Base-by-base conservation (phyloP, 225 moss, liverwort and hornwort genomes). In the Climacium dendroides region DNA sequence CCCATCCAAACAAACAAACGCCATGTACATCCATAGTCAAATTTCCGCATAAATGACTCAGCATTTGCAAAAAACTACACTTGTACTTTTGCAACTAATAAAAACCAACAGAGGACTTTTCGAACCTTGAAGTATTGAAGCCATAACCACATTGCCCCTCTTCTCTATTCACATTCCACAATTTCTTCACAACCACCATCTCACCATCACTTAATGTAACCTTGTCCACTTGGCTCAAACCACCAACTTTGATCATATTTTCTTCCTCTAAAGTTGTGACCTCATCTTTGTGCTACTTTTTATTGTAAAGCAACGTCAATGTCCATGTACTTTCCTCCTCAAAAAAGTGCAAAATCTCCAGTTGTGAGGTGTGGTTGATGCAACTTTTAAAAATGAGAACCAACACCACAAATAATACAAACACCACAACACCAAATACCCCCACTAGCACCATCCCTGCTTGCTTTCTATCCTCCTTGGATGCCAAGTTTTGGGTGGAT, bases 351-450 rank as follows among this genome's bases (percentile, higher is more conserved):
- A 35, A 10, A 34, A 24, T 11, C 3, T 47, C 24, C 8, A 1
- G 12, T 9, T 0, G 8, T 2, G 7, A 63, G 5, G 34, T 2
- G 3, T 5, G 5, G 8, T 16, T 18, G 17, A 18, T 52, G 74
- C 26, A 47, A 2, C 50, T 30, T 50, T 18, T 32, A 32, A 74
- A 74, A 28, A 74, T 7, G 0, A 74, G 12, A 74, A 74, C 50
- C 9, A 54, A 55, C 8, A 37, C 4, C 13, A 50, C 50, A 50
- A 50, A 50, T 15, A 50, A 50, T 50, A 76, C 23, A 34, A 54
- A 45, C 4, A 3, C 53, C 9, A 77, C 17, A 34, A 18, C 5
- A 34, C 34, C 5, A 34, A 63, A 63, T 3, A 63, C 17, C 34
- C 9, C 34, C 28, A 60, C 60, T 1, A 60, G 1, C 28, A 60